Percentiles rank a stretch among this genome's conserved stretches.
Evolutionary conservation across 2,329 filamentous ascomycete genomes (phyloP).

Genomic region (Xylariaceae sp.): DNA sequence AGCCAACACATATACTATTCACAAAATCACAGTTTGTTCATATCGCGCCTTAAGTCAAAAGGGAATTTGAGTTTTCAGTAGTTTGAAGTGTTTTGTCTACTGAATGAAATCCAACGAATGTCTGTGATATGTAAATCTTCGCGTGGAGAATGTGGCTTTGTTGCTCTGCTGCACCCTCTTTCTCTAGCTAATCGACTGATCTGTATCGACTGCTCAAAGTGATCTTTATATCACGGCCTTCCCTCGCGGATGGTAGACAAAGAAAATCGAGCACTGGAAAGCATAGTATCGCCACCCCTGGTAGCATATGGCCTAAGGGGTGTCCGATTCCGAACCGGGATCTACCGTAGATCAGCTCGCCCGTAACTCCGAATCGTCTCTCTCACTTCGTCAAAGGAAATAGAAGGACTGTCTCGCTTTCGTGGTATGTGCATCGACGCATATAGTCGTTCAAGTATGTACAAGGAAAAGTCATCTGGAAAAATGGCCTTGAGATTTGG

Average conservation of each 20-base stretch:
- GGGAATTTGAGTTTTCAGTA: too few relatives aligned
- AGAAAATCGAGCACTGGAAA: too few relatives aligned
- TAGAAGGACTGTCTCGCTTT: conserved; percentile 2
- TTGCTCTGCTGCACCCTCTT: background rate
- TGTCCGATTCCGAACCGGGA: too few relatives aligned
- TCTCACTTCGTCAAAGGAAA: background rate
- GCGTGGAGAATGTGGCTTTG: too few relatives aligned
- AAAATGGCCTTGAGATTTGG: conserved; percentile 9
- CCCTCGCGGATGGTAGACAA: too few relatives aligned
- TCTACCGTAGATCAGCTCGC: background rate
- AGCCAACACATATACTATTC: background rate
- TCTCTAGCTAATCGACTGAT: too few relatives aligned
- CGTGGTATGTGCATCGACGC: conserved; percentile 15
- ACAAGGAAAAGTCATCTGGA: conserved; percentile 29
- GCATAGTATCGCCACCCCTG: too few relatives aligned
- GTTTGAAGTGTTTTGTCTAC: background rate
- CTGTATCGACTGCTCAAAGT: too few relatives aligned
- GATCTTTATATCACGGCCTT: too few relatives aligned
- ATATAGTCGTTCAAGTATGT: conserved; percentile 31
- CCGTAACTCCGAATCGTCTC: conserved; percentile 13
- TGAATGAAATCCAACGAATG: background rate
- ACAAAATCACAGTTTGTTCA: background rate
- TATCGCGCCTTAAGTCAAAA: background rate
- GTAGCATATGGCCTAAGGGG: too few relatives aligned
- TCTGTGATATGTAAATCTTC: background rate